Conservation (phyloP, 2,329 filamentous ascomycete genomes). For the Colletotrichum liaoningense region DNA sequence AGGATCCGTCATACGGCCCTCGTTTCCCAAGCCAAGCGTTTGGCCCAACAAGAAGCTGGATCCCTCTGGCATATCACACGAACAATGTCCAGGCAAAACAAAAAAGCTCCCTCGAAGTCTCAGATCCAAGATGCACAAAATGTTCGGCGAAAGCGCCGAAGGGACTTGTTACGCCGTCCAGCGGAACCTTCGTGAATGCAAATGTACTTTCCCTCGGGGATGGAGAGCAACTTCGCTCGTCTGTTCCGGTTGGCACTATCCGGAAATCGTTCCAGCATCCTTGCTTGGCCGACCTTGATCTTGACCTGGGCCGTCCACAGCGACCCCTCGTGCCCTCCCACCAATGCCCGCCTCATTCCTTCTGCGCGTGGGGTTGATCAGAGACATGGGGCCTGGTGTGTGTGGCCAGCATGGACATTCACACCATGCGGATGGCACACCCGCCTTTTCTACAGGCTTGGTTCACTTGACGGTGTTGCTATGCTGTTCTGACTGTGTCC, state of each 20-base stretch:
- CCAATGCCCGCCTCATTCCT: constrained; percentile 23
- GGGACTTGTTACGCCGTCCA: neutral
- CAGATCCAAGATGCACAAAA: constrained; percentile 5
- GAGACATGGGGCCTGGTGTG: constrained; percentile 22
- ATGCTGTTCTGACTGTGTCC: constrained; percentile 8
- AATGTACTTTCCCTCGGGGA: neutral
- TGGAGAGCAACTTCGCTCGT: neutral
- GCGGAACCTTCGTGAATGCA: neutral
- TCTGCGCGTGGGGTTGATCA: constrained; percentile 31
- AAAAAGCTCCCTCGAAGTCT: neutral
- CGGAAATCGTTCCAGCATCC: constrained; percentile 20
- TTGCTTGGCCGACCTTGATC: constrained; percentile 20
- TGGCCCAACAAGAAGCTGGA: neutral
- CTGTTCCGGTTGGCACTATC: constrained; percentile 8
- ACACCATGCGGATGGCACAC: neutral
- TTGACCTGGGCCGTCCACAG: constrained; percentile 6
- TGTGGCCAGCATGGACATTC: constrained; percentile 4
- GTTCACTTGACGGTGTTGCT: constrained; percentile 7
- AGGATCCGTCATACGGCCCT: neutral
- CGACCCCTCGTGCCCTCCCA: constrained; percentile 2
- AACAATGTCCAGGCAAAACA: neutral
- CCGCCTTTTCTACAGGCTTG: neutral
- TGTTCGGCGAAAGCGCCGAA: constrained; percentile 10
- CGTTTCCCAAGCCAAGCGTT: neutral
- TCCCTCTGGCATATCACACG: neutral